Conservation (phyloP, 306 rosid genomes). For the Fragaria vesca region DNA sequence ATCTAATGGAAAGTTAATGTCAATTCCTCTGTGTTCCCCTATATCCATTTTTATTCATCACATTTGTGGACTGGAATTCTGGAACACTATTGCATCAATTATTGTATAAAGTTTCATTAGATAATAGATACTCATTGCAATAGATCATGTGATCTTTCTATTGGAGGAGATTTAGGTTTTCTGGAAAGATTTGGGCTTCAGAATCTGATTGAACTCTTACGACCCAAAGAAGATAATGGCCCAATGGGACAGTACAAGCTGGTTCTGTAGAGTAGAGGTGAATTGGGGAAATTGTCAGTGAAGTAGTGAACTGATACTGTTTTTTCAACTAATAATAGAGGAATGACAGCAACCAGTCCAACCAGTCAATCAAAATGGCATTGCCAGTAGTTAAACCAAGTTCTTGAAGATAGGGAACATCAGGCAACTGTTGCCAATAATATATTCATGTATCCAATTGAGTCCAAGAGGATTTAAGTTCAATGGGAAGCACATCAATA, state of each 20-base stretch:
- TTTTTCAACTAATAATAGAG: background rate
- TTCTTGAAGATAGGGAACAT: slow-evolving; percentile 11
- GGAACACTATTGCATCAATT: background rate
- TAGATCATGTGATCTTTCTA: background rate
- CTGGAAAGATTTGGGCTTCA: background rate
- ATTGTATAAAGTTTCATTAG: background rate
- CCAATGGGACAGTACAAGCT: background rate
- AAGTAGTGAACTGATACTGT: background rate
- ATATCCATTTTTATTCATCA: background rate
- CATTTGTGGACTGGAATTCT: background rate
- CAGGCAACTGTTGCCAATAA: background rate
- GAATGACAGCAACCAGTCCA: slow-evolving; percentile 5
- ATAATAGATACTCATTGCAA: background rate
- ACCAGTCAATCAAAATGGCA: background rate
- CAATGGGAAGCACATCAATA: background rate
- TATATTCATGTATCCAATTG: background rate
- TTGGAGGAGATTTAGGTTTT: background rate
- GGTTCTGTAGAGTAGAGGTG: background rate
- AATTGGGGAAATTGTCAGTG: background rate
- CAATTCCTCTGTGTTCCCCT: background rate
- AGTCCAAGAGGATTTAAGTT: slow-evolving; percentile 10
- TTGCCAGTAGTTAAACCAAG: background rate
- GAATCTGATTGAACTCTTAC: background rate
- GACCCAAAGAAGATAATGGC: background rate
- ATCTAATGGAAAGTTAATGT: background rate